Base-by-base conservation (phyloP, 371 early-diverging fungal species). In the Syncephalastrum sp. region DNA sequence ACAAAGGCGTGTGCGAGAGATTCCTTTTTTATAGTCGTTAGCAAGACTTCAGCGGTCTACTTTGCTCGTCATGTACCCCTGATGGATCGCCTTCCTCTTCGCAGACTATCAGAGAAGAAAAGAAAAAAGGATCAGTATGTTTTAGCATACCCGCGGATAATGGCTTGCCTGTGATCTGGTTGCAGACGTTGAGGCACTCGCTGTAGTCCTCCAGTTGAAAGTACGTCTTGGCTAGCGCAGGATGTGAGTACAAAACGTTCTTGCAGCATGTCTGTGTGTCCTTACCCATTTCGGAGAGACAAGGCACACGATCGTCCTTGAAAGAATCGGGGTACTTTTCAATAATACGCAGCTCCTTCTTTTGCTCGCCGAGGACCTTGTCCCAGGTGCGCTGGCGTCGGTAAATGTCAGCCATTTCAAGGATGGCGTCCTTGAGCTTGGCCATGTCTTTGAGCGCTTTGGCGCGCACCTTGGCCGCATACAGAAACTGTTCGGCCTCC, bases 401-500 rank as follows among this genome's bases (percentile, higher is more conserved):
- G 47, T 59, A 65, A 4, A 71, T 16, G 47, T 79, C 71, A 0
- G 66, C 74, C 17, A 73, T 42, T 45, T 79, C 79, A 71, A 71
- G 71, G 65, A 65, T 70, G 0, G 67, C 63, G 14, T 45, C 50
- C 24, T 57, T 70, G 45, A 71, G 63, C 19, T 58, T 60, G 0
- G 53, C 50, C 10, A 21, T 12, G 45, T 71, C 68, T 1, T 50
- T 21, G 5, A 75, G 47, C 12, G 29, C 2, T 6, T 49, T 42
- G 5, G 74, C 74, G 2, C 54, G 14, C 10, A 58, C 50, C 14
- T 68, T 54, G 0, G 77, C 75, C 15, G 24, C 19, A 4, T 38
- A 52, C 1, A 79, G 33, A 42, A 50, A 57, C 0, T 19, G 24
- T 44, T 61, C 56, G 8, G 63, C 69, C 1, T 47, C 46, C 3